Evolutionary conservation across 73 alveolate genomes (phyloP).

Genomic region (Paramecium caudatum): DNA sequence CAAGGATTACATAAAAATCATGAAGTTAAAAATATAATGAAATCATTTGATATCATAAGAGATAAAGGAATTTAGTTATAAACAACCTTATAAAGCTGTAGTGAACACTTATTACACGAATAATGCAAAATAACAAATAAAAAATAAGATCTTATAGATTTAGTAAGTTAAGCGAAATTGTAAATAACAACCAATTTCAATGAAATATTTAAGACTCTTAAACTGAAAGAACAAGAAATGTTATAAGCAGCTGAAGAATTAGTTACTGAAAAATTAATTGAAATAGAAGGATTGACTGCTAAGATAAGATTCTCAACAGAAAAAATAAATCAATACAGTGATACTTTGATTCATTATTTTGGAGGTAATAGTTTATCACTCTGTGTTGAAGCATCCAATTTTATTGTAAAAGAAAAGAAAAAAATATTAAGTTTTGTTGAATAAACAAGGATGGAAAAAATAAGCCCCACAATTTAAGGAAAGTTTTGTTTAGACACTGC

Average conservation of each 20-base stretch:
- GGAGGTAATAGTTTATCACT: not conserved
- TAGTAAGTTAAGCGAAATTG: constrained; percentile 57
- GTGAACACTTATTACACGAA: constrained; percentile 38
- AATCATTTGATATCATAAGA: constrained; percentile 52
- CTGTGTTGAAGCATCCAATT: constrained; percentile 66
- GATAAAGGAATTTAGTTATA: constrained; percentile 16
- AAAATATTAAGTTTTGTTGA: constrained; percentile 43
- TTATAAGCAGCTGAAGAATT: constrained; percentile 61
- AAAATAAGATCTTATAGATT: constrained; percentile 41
- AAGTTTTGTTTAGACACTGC: constrained; percentile 72
- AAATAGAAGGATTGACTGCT: constrained; percentile 14
- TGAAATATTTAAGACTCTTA: constrained; percentile 9
- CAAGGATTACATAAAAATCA: constrained; percentile 77
- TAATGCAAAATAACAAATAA: constrained; percentile 57
- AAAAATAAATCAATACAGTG: constrained; percentile 11
- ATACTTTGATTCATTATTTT: not conserved
- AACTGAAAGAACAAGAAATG: constrained; percentile 48
- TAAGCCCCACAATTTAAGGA: constrained; percentile 59
- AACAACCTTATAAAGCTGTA: not conserved
- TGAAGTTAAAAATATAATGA: constrained; percentile 63
- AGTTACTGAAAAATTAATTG: constrained; percentile 64
- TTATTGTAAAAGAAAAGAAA: constrained; percentile 68
- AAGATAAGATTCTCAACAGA: constrained; percentile 54
- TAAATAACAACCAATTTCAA: constrained; percentile 30
- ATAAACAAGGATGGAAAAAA: constrained; percentile 5